Evolutionary conservation across 73 alveolate genomes (phyloP).

Genomic region (Halteria grandinella): DNA sequence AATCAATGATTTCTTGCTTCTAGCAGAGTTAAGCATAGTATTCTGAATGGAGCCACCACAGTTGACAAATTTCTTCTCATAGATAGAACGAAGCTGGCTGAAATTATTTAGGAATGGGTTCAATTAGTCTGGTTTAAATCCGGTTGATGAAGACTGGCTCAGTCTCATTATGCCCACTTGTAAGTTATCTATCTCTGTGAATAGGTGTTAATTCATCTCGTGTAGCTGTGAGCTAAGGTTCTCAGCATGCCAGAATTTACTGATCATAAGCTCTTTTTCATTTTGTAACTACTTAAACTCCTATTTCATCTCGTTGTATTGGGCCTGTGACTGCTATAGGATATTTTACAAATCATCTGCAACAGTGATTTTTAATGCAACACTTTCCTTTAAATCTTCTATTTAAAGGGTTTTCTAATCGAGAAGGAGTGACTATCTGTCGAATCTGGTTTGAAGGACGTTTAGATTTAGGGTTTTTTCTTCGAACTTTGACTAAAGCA

Average conservation of each 20-base stretch:
- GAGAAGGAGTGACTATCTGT: neutral
- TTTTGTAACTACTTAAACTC: neutral
- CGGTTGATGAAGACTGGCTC: conserved; percentile 8
- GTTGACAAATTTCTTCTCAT: conserved; percentile 13
- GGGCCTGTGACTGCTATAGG: neutral
- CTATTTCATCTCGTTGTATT: conserved; percentile 19
- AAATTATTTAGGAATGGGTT: conserved; percentile 38
- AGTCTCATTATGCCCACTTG: neutral
- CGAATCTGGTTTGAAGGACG: neutral
- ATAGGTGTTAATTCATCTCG: conserved; percentile 24
- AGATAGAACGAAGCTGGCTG: conserved; percentile 22
- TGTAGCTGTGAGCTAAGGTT: conserved; percentile 15
- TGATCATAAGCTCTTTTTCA: conserved; percentile 1
- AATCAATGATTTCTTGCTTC: neutral
- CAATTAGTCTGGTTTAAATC: neutral
- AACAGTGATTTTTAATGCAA: conserved; percentile 27
- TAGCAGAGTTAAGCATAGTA: too few relatives aligned
- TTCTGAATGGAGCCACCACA: neutral
- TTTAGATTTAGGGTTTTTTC: neutral
- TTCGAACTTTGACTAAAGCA: neutral
- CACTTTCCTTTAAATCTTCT: conserved; percentile 39
- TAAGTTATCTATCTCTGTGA: conserved; percentile 22
- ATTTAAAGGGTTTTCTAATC: neutral
- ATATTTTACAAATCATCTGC: conserved; percentile 28
- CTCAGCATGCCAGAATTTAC: conserved; percentile 7